Evolutionary conservation across 805 yeast genomes (phyloP).

Genomic region (Wickerhamomyces bisporus): DNA sequence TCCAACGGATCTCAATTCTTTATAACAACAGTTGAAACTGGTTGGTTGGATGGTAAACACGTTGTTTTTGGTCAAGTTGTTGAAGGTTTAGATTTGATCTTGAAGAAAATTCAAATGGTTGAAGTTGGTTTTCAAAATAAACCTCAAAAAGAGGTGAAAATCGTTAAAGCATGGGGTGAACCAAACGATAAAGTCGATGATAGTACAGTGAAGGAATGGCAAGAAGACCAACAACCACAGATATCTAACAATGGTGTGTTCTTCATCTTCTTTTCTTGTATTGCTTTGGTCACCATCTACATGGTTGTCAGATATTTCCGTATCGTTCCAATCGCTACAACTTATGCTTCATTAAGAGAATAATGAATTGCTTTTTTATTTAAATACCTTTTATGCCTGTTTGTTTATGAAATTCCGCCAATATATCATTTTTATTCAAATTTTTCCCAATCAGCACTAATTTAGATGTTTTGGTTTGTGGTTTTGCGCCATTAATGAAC

Average conservation of each 20-base stretch:
- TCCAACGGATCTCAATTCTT: conserved; percentile 70
- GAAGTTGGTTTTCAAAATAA: conserved; percentile 36
- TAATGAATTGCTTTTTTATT: too few species aligned
- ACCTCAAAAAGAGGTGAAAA: conserved; percentile 40
- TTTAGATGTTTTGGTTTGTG: conserved; percentile 43
- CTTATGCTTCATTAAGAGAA: conserved; percentile 25
- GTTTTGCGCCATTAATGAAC: conserved; percentile 42
- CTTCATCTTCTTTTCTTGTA: conserved; percentile 15
- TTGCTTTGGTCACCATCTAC: conserved; percentile 15
- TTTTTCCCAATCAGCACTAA: conserved; percentile 74
- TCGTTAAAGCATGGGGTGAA: conserved; percentile 31
- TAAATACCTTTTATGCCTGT: conserved; percentile 8
- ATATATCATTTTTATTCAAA: conserved; percentile 34
- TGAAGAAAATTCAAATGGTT: conserved; percentile 54
- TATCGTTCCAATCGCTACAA: conserved; percentile 6
- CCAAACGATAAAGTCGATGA: conserved; percentile 15
- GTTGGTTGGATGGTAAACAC: conserved; percentile 51
- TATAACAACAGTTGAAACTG: conserved; percentile 51
- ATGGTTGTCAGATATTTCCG: conserved; percentile 11
- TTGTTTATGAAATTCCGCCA: conserved; percentile 25
- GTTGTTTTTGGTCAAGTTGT: conserved; percentile 78
- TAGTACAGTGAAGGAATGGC: conserved; percentile 17
- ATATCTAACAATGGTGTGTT: conserved; percentile 8
- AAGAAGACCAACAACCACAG: conserved; percentile 12
- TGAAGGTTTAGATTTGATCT: conserved; percentile 55